Evolutionary conservation across 176 grass and related monocot genomes (phyloP).

Genomic region (Musa acuminata): DNA sequence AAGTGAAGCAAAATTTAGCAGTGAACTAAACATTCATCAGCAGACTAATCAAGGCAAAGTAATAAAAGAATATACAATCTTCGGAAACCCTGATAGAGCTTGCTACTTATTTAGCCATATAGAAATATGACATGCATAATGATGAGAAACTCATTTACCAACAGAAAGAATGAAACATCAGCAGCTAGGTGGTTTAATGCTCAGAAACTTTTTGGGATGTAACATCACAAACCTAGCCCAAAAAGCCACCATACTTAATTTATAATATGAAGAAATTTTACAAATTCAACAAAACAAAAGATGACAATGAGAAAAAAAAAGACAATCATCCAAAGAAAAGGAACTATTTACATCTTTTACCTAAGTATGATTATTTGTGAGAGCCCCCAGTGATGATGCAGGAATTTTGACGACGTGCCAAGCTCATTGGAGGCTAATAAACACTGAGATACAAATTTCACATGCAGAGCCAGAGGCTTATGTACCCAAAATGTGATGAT

Average conservation of each 20-base stretch:
- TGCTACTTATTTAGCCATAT: too few species aligned
- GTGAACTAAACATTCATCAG: too few species aligned
- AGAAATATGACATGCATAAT: too few species aligned
- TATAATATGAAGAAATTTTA: slow-evolving; percentile 61
- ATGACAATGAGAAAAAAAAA: slow-evolving; percentile 24
- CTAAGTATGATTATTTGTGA: slow-evolving; percentile 65
- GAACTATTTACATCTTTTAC: slow-evolving; percentile 78
- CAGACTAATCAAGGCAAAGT: too few species aligned
- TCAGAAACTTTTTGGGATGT: neutral
- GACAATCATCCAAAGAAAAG: slow-evolving; percentile 41
- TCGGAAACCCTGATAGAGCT: too few species aligned
- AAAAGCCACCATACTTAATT: slow-evolving; percentile 53
- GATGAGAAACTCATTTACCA: too few species aligned
- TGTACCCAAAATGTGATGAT: slow-evolving; percentile 23
- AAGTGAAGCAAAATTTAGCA: too few species aligned
- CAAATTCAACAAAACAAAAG: slow-evolving; percentile 46
- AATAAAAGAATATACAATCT: too few species aligned
- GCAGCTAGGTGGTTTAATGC: neutral
- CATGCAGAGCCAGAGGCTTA: slow-evolving; percentile 22
- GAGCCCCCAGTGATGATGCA: slow-evolving; percentile 46
- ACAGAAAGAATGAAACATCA: too few species aligned
- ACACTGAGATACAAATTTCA: slow-evolving; percentile 73
- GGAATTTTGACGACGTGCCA: slow-evolving; percentile 26
- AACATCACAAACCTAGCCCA: slow-evolving; percentile 28
- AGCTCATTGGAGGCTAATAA: slow-evolving; percentile 83